Percentiles rank a stretch among this genome's conserved stretches.
Evolutionary conservation across 1,139 yeast genomes (phyloP).

Genomic region (Suhomyces atakaporum): DNA sequence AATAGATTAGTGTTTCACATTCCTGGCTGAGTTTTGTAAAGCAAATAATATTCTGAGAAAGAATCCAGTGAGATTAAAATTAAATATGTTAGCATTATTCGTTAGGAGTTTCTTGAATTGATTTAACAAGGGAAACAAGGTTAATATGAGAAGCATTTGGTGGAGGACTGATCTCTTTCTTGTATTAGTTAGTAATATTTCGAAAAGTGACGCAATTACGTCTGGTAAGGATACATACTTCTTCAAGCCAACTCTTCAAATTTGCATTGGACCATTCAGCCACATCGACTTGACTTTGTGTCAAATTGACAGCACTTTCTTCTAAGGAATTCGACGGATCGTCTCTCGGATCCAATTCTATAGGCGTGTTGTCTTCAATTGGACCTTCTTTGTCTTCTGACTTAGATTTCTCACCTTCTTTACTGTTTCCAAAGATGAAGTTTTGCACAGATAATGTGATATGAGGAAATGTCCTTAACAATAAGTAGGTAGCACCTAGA

Average conservation of each 20-base stretch:
- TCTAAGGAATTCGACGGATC: constrained; percentile 6
- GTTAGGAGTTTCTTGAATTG: constrained; percentile 36
- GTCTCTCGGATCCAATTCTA: constrained; percentile 7
- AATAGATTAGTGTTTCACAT: neutral
- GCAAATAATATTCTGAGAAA: constrained; percentile 10
- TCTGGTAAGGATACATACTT: constrained; percentile 28
- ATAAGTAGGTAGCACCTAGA: constrained; percentile 46
- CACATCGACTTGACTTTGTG: constrained; percentile 27
- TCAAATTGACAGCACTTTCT: constrained; percentile 12
- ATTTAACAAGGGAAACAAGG: constrained; percentile 51
- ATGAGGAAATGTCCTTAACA: constrained; percentile 57
- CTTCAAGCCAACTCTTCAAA: constrained; percentile 37
- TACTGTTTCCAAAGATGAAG: constrained; percentile 23
- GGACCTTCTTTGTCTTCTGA: constrained; percentile 14
- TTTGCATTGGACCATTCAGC: constrained; percentile 43
- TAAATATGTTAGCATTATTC: constrained; percentile 22
- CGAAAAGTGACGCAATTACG: neutral
- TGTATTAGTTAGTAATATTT: constrained; percentile 32
- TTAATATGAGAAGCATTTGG: constrained; percentile 48
- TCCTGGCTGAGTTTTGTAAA: neutral
- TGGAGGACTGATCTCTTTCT: constrained; percentile 52
- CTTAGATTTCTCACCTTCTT: neutral
- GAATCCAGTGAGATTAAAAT: constrained; percentile 26
- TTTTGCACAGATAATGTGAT: constrained; percentile 32
- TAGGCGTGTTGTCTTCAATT: constrained; percentile 9